These are phyloP conservation scores for Fusarium xyrophilum DNA, from an alignment of 2,329 filamentous ascomycete genomes.

Conservation along the genomic window DNA sequence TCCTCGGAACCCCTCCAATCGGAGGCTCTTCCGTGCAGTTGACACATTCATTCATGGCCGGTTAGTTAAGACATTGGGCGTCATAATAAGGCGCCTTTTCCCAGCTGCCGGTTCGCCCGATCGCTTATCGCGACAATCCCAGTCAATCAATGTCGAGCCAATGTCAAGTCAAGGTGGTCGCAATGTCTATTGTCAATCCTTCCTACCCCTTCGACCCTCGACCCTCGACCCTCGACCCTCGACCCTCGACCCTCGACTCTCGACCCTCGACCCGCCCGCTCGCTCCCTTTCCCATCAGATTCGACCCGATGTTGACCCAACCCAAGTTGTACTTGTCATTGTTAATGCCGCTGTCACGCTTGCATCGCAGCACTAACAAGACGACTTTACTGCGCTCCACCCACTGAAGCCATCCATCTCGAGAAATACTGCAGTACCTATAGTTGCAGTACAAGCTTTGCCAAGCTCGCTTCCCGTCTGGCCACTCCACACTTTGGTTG, in stretches of 20 bases:
- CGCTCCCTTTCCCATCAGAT: not conserved
- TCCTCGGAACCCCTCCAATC: not conserved
- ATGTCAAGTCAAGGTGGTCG: not conserved
- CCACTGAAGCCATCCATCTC: not conserved
- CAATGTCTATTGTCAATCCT: not conserved
- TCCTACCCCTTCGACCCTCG: not conserved
- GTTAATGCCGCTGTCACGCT: not conserved
- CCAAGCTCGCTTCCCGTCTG: conserved; percentile 17
- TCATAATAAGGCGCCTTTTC: conserved; percentile 3
- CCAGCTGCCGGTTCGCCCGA: conserved; percentile 21
- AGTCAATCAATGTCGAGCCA: not conserved
- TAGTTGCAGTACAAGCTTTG: conserved; percentile 20
- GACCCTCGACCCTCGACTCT: not conserved
- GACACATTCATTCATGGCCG: not conserved
- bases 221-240: conserved; percentile 1
- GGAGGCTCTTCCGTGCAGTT: not conserved
- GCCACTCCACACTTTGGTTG: conserved; percentile 11
- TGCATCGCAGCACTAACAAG: not conserved
- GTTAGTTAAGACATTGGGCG: conserved; percentile 1
- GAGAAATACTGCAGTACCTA: not conserved
- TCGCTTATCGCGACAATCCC: conserved; percentile 29
- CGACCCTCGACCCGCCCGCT: conserved; percentile 1
- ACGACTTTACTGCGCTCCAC: not conserved
- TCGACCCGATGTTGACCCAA: not conserved
- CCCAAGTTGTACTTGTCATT: not conserved